Percentiles rank a stretch among this genome's conserved stretches.
These are phyloP conservation scores for Taphrina deformans DNA, from an alignment of 1,139 yeast species.

Conservation along the genomic window DNA sequence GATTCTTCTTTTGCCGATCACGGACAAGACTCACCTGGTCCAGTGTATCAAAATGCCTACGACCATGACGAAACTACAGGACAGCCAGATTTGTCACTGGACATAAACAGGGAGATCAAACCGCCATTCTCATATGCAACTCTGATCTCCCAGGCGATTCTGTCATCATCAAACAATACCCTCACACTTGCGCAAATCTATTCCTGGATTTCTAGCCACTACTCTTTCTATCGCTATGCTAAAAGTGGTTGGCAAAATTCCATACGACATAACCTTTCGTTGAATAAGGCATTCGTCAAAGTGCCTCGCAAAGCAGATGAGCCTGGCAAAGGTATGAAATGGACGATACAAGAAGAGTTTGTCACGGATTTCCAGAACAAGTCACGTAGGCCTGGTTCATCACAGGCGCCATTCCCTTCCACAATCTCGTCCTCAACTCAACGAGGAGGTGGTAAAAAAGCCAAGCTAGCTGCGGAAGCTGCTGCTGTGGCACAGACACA, in stretches of 20 bases:
- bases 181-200: slow-evolving; percentile 88
- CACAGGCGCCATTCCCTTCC: slow-evolving; percentile 20
- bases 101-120: slow-evolving; percentile 81
- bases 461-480: slow-evolving; percentile 16
- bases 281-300: slow-evolving; percentile 86
- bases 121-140: slow-evolving; percentile 98
- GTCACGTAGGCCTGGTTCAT: slow-evolving; percentile 18
- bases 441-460: slow-evolving; percentile 20
- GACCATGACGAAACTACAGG: slow-evolving; percentile 21
- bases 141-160: slow-evolving; percentile 94
- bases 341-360: slow-evolving; percentile 89
- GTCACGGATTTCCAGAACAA: slow-evolving; percentile 64
- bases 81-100: slow-evolving; percentile 22
- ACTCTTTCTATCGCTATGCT: slow-evolving; percentile 86
- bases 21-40: slow-evolving; percentile 14
- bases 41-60: neutral
- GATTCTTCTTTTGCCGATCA: neutral
- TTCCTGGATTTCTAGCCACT: slow-evolving; percentile 81
- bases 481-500: slow-evolving; percentile 11
- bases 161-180: slow-evolving; percentile 83
- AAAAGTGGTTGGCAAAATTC: slow-evolving; percentile 97
- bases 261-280: slow-evolving; percentile 74
- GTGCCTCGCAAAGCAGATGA: slow-evolving; percentile 93
- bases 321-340: slow-evolving; percentile 98
- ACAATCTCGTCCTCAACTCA: slow-evolving; percentile 21